Percentiles rank a stretch among this genome's conserved stretches.
phyloP scores from a whole-genome alignment of 768 basidiomycete genomes.

The Mycena floridula region DNA sequence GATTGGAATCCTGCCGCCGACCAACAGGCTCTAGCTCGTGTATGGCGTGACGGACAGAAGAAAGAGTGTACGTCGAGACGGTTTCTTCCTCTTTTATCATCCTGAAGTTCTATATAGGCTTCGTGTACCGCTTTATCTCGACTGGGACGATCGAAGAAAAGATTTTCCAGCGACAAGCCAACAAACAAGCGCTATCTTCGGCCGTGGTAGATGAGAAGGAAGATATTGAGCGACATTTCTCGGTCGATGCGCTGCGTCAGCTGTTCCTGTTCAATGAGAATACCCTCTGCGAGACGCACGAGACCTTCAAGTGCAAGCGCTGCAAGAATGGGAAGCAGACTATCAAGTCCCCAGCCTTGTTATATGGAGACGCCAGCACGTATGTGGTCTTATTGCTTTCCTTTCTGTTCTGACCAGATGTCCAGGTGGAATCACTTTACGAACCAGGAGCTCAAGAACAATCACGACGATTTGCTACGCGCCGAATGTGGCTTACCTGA shows the following conservation, averaged over 20 bases:
- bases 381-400: slow-evolving; percentile 43
- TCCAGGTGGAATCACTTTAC: slow-evolving; percentile 96
- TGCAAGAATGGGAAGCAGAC: slow-evolving; percentile 83
- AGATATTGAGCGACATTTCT: slow-evolving; percentile 93
- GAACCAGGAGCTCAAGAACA: slow-evolving; percentile 78
- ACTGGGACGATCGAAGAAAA: slow-evolving; percentile 98
- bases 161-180: slow-evolving; percentile 96
- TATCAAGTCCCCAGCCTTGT: slow-evolving; percentile 74
- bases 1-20: slow-evolving; percentile 99
- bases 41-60: slow-evolving; percentile 99
- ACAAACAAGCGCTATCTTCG: slow-evolving; percentile 93
- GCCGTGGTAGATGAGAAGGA: slow-evolving; percentile 98
- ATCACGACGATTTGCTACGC: slow-evolving; percentile 92
- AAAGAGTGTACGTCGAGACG: slow-evolving; percentile 76
- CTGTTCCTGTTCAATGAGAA: slow-evolving; percentile 87
- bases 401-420: neutral
- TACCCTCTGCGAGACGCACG: slow-evolving; percentile 90
- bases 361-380: slow-evolving; percentile 98
- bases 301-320: slow-evolving; percentile 95
- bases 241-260: slow-evolving; percentile 79
- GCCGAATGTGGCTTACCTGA: slow-evolving; percentile 81
- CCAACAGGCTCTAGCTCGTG: slow-evolving; percentile 95
- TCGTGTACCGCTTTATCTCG: slow-evolving; percentile 96
- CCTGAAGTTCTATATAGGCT: slow-evolving; percentile 46
- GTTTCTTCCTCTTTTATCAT: neutral